Conservation (phyloP, 208 protist genomes). For the Leishmania amazonensis region DNA sequence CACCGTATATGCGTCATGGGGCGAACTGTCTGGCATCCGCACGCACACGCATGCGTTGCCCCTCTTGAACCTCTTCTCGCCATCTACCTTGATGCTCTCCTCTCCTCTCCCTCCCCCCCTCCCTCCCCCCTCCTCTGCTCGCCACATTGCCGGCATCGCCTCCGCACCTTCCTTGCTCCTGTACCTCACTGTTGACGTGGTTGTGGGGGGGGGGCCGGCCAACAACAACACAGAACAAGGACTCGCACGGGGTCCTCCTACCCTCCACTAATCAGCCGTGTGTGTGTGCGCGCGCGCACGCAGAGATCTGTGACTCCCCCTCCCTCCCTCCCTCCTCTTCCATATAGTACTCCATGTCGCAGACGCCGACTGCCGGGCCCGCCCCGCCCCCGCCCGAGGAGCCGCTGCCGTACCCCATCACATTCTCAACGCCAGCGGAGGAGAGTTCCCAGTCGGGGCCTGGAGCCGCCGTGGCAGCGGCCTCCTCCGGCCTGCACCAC, state of each 20-base stretch:
- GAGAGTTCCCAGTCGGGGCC: conserved; percentile 5
- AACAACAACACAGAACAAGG: not conserved
- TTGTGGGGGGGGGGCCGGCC: not conserved
- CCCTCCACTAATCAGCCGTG: not conserved
- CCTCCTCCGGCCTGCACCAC: conserved; percentile 19
- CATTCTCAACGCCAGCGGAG: conserved; percentile 16
- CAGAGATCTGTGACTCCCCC: not conserved
- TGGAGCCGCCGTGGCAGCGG: conserved; percentile 1
- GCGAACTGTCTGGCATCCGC: not conserved
- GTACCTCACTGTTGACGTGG: not conserved
- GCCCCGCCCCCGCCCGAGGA: conserved; percentile 32
- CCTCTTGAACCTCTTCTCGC: not conserved
- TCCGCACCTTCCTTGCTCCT: not conserved
- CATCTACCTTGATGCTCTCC: not conserved
- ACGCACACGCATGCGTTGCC: not conserved
- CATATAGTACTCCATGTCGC: not conserved
- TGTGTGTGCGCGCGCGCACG: not conserved
- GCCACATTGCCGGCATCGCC: not conserved
- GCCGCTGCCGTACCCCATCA: conserved; percentile 36
- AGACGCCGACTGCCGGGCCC: not conserved
- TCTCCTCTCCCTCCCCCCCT: too few species aligned
- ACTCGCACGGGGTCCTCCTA: not conserved
- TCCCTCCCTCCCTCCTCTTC: not conserved
- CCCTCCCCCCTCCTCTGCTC: too few species aligned
- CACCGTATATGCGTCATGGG: not conserved